Conservation (phyloP, 2,329 filamentous ascomycete genomes). For the Fusarium verrucosum region DNA sequence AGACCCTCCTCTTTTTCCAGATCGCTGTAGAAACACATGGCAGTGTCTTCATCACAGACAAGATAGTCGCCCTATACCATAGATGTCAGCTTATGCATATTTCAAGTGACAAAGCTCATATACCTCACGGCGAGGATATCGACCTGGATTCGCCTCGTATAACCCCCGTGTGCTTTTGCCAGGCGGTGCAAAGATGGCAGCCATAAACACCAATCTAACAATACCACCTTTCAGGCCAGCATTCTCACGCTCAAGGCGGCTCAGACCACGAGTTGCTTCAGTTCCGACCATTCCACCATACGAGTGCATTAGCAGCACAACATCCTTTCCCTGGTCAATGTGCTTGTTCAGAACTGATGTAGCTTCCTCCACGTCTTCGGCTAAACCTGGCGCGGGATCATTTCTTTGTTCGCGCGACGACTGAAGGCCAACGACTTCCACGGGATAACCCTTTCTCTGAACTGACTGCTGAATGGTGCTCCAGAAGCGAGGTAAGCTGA, state of each 20-base stretch:
- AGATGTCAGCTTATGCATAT: fast-evolving
- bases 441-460: neutral
- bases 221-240: neutral
- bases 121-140: neutral
- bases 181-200: conserved; percentile 7
- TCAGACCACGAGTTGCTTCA: neutral
- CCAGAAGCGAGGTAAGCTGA: conserved; percentile 15
- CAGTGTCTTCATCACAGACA: conserved; percentile 8
- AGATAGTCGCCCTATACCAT: neutral
- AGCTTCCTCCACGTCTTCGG: conserved; percentile 1
- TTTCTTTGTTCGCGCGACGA: neutral
- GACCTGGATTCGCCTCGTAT: neutral
- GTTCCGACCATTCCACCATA: conserved; percentile 19
- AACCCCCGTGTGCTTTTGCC: neutral
- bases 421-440: neutral
- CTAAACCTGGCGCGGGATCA: conserved; percentile 9
- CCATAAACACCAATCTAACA: neutral
- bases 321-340: neutral
- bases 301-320: conserved; percentile 18
- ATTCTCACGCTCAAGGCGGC: neutral
- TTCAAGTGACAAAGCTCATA: fast-evolving
- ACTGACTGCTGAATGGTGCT: neutral
- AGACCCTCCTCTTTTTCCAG: neutral
- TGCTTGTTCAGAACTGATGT: neutral
- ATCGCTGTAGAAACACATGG: conserved; percentile 21